A percentile compares a stretch with the other conserved stretches of the same genome.
These are phyloP conservation scores for Podospora didyma DNA, from an alignment of 495 filamentous ascomycete species.

Conservation along the genomic window DNA sequence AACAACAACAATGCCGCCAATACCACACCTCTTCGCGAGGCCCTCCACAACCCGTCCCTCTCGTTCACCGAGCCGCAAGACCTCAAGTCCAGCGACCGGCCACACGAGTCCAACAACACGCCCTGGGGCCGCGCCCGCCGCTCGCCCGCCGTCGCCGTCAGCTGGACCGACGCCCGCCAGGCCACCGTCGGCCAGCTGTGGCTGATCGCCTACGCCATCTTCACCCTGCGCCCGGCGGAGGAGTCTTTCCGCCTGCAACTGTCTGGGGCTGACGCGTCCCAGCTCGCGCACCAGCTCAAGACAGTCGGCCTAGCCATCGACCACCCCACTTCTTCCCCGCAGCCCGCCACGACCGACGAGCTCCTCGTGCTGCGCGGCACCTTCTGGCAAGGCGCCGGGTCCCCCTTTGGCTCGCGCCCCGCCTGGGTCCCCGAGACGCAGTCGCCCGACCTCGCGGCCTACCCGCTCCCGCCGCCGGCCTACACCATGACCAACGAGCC, in stretches of 20 bases:
- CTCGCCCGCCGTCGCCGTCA: slow-evolving; percentile 33
- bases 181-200: slow-evolving; percentile 58
- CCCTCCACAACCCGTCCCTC: slow-evolving; percentile 34
- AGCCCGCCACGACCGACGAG: slow-evolving; percentile 21
- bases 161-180: slow-evolving; percentile 29
- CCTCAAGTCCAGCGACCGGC: slow-evolving; percentile 43
- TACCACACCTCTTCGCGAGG: slow-evolving; percentile 12
- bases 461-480: slow-evolving; percentile 52
- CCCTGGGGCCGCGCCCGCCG: slow-evolving; percentile 44
- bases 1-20: slow-evolving; percentile 5
- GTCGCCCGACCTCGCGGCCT: slow-evolving; percentile 37
- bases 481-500: slow-evolving; percentile 48
- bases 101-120: slow-evolving; percentile 43
- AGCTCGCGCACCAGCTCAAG: slow-evolving; percentile 47
- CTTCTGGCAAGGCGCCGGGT: slow-evolving; percentile 69
- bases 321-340: slow-evolving; percentile 35
- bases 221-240: slow-evolving; percentile 48
- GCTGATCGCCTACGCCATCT: slow-evolving; percentile 57
- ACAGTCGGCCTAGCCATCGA: slow-evolving; percentile 48
- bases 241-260: slow-evolving; percentile 53
- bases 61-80: slow-evolving; percentile 40
- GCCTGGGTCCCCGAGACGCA: slow-evolving; percentile 49
- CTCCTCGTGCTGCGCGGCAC: slow-evolving; percentile 45
- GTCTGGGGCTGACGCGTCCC: slow-evolving; percentile 33
- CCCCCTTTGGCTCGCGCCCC: slow-evolving; percentile 58